phyloP scores from a whole-genome alignment of 2,329 filamentous ascomycete species.

The Immersiporthe knoxdaviesiana region DNA sequence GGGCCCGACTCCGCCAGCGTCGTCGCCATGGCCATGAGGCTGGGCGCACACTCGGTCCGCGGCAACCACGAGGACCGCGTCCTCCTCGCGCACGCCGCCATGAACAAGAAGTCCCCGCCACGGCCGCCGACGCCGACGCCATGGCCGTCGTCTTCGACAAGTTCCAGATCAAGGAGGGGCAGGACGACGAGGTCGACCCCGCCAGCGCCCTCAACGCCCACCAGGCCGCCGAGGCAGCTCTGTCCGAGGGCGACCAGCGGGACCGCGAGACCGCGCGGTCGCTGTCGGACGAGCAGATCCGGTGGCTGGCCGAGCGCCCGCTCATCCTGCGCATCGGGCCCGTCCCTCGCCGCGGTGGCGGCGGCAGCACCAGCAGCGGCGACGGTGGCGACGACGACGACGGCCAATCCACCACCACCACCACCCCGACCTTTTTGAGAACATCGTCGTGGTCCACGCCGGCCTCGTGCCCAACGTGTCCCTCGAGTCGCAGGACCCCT shows the following conservation, averaged over 20 bases:
- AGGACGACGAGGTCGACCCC: slow-evolving; percentile 4
- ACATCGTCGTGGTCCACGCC: slow-evolving; percentile 79
- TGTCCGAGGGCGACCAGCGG: slow-evolving; percentile 41
- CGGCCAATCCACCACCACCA: no score
- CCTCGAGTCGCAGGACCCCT: slow-evolving; percentile 73
- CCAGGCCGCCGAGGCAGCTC: slow-evolving; percentile 27
- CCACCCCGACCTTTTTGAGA: slow-evolving; percentile 44
- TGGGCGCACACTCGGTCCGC: slow-evolving; percentile 79
- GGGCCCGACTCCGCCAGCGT: slow-evolving; percentile 83
- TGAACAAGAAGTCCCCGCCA: slow-evolving; percentile 30
- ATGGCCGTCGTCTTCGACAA: slow-evolving; percentile 22
- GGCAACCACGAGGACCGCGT: slow-evolving; percentile 93
- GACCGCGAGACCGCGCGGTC: slow-evolving; percentile 61
- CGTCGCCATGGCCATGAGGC: slow-evolving; percentile 71
- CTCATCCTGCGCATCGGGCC: slow-evolving; percentile 77
- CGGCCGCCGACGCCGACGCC: not conserved
- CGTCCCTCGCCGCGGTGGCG: slow-evolving; percentile 45
- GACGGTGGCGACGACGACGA: no score
- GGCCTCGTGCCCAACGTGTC: slow-evolving; percentile 78
- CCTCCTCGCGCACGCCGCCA: slow-evolving; percentile 63
- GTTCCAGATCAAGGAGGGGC: slow-evolving; percentile 35
- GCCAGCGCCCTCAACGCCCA: slow-evolving; percentile 31
- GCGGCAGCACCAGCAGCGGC: not conserved
- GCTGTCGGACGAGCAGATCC: slow-evolving; percentile 60
- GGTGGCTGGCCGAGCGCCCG: slow-evolving; percentile 72